Percentiles rank a stretch among this genome's conserved stretches.
These are phyloP conservation scores for Arthrobotrys sphaeroides DNA, from an alignment of 2,329 filamentous ascomycete species.

Conservation along the genomic window DNA sequence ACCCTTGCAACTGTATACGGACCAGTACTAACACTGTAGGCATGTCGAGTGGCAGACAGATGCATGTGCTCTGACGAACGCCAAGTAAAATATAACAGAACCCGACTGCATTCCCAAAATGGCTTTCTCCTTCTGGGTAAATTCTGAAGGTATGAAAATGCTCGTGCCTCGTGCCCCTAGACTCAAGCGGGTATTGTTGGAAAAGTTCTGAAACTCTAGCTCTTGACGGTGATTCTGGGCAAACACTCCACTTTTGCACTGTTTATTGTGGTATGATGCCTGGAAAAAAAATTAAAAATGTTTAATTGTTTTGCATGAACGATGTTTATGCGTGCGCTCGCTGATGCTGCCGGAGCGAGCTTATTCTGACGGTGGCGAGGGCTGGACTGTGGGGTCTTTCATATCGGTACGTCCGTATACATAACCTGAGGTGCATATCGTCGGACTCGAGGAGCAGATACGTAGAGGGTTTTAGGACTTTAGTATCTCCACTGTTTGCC, in stretches of 20 bases:
- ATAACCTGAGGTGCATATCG: no score
- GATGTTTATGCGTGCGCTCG: neutral
- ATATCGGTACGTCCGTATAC: no score
- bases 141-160: neutral
- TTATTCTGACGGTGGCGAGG: no score
- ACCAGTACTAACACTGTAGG: neutral
- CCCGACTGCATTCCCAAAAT: neutral
- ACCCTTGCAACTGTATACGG: neutral
- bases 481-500: neutral
- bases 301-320: no score
- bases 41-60: neutral
- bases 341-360: no score
- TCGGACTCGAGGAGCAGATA: no score
- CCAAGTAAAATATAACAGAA: neutral
- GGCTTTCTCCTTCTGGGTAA: neutral
- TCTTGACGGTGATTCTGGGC: neutral
- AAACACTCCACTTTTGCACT: neutral
- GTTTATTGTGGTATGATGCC: neutral
- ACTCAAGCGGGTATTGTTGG: neutral
- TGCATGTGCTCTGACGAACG: constrained; percentile 15
- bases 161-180: neutral
- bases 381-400: no score
- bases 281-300: no score
- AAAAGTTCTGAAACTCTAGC: constrained; percentile 7
- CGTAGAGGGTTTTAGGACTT: neutral